Evolutionary conservation across 805 yeast species (phyloP), one percentile per base, ranked within the genome.

Genomic region (Naumovozyma dairenensis): DNA sequence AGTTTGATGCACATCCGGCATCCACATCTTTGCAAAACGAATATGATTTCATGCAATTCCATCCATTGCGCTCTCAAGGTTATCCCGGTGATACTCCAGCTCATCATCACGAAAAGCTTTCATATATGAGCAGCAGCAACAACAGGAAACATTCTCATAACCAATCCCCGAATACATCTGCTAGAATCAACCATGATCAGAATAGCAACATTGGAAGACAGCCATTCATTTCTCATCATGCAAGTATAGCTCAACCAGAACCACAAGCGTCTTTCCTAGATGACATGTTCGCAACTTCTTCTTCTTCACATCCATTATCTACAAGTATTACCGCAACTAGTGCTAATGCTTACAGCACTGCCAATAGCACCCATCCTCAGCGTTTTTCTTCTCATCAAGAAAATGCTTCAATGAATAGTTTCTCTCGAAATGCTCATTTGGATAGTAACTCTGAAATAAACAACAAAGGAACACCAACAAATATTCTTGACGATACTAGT

Each of bases 81-180:
- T 40, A 38, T 15, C 21, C 34, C 9, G 37, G 35, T 6, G 33
- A 31, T 32, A 43, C 45, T 3, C 54, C 54, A 3, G 53, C 54
- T 6, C 40, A 40, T 26, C 51, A 48, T 30, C 54, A 49, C 18
- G 54, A 49, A 32, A 43, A 38, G 29, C 24, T 49, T 6, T 31
- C 39, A 5, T 43, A 43, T 24, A 35, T 40, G 37, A 39, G 29
- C 16, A 33, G 16, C 15, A 29, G 16, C n/a, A 21, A 16, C 15
- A 20, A 21, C 14, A 30, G 21, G 28, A 21, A n/a, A n/a, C n/a
- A n/a, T n/a, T n/a, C n/a, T n/a, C n/a, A n/a, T n/a, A n/a, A n/a
- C n/a, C n/a, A n/a, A n/a, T n/a, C n/a, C n/a, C n/a, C n/a, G n/a
- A n/a, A n/a, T n/a, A n/a, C n/a, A n/a, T n/a, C n/a, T n/a, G n/a